A percentile compares a stretch with the other conserved stretches of the same genome.
These are phyloP conservation scores for Parmelia sp. DNA, from an alignment of 495 filamentous ascomycete species.

Conservation along the genomic window DNA sequence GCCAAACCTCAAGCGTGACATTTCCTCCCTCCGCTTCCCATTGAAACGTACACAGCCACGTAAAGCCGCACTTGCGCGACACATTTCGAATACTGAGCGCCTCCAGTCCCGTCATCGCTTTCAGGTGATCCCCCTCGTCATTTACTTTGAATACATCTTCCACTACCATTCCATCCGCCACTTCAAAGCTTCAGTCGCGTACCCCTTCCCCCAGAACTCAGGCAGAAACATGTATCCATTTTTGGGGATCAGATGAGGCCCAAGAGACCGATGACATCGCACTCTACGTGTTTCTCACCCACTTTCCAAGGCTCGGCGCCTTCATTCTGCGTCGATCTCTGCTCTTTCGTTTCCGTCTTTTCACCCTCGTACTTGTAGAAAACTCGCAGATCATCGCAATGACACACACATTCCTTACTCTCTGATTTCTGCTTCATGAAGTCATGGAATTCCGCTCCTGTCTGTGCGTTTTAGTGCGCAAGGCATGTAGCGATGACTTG, in stretches of 20 bases:
- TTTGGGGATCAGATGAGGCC: conserved; percentile 23
- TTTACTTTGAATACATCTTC: conserved; percentile 25
- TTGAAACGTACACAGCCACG: neutral
- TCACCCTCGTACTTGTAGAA: neutral
- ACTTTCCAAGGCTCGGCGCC: neutral
- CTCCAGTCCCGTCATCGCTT: neutral
- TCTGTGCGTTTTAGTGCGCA: neutral
- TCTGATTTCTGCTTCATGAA: neutral
- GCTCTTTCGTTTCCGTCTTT: neutral
- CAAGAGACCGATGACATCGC: conserved; percentile 5
- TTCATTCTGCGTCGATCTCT: neutral
- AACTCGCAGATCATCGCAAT: neutral
- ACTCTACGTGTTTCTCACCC: neutral
- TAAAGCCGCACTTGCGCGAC: neutral
- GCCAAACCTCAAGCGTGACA: neutral
- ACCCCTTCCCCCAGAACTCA: conserved; percentile 33
- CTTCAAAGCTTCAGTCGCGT: conserved; percentile 32
- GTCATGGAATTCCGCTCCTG: neutral
- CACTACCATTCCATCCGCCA: conserved; percentile 30
- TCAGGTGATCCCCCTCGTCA: neutral
- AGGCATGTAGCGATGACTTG: neutral
- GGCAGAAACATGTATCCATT: conserved; percentile 34
- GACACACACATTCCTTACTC: neutral
- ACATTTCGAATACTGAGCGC: neutral
- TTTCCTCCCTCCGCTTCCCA: neutral